Evolutionary conservation across 139 green algal species (phyloP).

Genomic region (Chlorella sp.): DNA sequence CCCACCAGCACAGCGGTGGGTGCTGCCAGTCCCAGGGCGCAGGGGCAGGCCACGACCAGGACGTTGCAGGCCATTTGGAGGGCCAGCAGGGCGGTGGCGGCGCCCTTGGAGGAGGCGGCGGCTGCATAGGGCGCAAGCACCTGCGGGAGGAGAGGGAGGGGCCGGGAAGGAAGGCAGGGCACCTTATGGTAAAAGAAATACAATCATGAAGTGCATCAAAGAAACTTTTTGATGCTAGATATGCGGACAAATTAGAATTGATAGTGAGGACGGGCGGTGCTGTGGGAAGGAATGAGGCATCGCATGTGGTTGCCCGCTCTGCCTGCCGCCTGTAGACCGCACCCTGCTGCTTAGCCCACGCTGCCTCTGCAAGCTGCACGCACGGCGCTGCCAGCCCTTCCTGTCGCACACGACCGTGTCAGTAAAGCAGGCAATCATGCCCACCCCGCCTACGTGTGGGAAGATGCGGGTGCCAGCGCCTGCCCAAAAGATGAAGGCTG

Average conservation of each 20-base stretch:
- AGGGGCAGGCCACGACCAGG: constrained; percentile 95
- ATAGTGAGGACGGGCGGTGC: background rate
- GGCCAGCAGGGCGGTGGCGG: constrained; percentile 69
- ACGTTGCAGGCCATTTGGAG: constrained; percentile 92
- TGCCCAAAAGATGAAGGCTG: constrained; percentile 87
- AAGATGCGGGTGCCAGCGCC: constrained; percentile 70
- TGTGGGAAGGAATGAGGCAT: too few species aligned
- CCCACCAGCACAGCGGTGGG: constrained; percentile 94
- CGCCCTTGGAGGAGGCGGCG: constrained; percentile 13
- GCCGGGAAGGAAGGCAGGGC: too few species aligned
- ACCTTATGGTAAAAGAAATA: too few species aligned
- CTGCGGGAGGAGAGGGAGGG: background rate
- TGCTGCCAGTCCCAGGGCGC: constrained; percentile 91
- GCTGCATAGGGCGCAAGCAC: constrained; percentile 48
- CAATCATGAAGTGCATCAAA: background rate
- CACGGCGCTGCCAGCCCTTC: too few species aligned
- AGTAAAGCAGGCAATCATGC: background rate
- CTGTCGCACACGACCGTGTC: too few species aligned
- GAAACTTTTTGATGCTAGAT: too few species aligned
- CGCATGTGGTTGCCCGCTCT: too few species aligned
- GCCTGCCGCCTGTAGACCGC: background rate
- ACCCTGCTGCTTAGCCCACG: background rate
- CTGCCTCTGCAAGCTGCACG: background rate
- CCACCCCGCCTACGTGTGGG: constrained; percentile 55
- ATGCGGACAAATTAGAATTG: too few species aligned